Evolutionary conservation across 2,329 filamentous ascomycete species (phyloP).

Genomic region (Fusarium sp.): DNA sequence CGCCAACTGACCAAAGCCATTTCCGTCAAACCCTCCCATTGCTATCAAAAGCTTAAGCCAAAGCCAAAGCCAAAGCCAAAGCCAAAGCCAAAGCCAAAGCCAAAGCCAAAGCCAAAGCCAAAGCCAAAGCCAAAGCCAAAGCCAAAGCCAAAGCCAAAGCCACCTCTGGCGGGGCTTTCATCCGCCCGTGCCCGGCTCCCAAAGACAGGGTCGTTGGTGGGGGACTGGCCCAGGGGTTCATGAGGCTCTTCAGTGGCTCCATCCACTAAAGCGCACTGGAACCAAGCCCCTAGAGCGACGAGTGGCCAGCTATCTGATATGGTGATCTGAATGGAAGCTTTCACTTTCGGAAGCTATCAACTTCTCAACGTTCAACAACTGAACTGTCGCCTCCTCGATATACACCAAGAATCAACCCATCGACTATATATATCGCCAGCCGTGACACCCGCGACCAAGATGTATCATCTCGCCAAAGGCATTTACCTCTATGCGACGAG

Average conservation of each 20-base stretch:
- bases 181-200: slow-evolving; percentile 8
- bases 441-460: slow-evolving; percentile 54
- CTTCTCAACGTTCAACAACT: slow-evolving; percentile 8
- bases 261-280: slow-evolving; percentile 31
- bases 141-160: background rate
- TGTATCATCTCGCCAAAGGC: slow-evolving; percentile 97
- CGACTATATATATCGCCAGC: background rate
- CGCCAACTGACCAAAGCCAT: background rate
- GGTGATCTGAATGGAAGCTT: background rate
- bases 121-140: background rate
- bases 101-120: background rate
- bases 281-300: slow-evolving; percentile 8
- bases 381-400: slow-evolving; percentile 10
- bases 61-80: background rate
- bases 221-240: slow-evolving; percentile 10
- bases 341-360: slow-evolving; percentile 1
- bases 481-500: slow-evolving; percentile 95
- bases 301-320: background rate
- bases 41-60: background rate
- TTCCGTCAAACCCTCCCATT: background rate
- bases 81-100: background rate
- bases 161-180: slow-evolving; percentile 19
- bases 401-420: background rate
- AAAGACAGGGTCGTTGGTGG: slow-evolving; percentile 11
- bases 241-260: slow-evolving; percentile 39